Evolutionary conservation across 306 rosid species (phyloP), one percentile per base, ranked within the genome.

Genomic region (Prunus padus): DNA sequence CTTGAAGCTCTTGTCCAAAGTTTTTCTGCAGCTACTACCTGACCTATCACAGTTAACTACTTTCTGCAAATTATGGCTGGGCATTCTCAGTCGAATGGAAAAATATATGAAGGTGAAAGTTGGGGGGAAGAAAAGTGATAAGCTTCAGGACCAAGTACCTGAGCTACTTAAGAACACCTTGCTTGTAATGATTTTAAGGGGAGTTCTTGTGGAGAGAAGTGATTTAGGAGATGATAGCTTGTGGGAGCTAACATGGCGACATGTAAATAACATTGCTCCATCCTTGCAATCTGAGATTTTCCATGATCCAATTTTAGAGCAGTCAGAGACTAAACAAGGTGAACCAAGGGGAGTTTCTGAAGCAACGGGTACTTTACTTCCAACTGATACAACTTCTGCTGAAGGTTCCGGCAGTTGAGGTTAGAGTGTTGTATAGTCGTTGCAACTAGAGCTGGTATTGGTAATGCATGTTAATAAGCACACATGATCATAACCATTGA

Each of bases 231-330:
- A 91, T 50, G 96, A 92, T 73, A 91, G 97, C 86, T 82, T 96
- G 76, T 96, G 99, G 99, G 96, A 96, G 80, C 79, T 89, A 84
- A 96, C 99, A 55, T 96, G 98, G 99, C 82, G 87, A 61, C 92
- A 92, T 69, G 98, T 90, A 73, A 96, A 92, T 72, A 96, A 86
- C 80, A 89, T 96, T 77, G 88, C 92, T 30, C 89, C 92, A 0
- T 88, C 92, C 8, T 84, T 92, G 91, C 98, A 96, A 73, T 78
- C 90, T 11, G 98, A 96, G 79, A 91, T 96, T 51, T 93, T 88
- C 80, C 89, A 92, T 3, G 92, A 89, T 77, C 96, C 90, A 80
- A 90, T 85, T 76, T 77, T 81, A 4, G 95, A 86, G 77, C 89
- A 75, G 51, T 63, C 81, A 74, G 79, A 75, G 67, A 82, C 73